Percentiles rank a stretch among this genome's conserved stretches.
Evolutionary conservation across 1,284 basidiomycete species (phyloP).

Genomic region (Coriolopsis trogii): DNA sequence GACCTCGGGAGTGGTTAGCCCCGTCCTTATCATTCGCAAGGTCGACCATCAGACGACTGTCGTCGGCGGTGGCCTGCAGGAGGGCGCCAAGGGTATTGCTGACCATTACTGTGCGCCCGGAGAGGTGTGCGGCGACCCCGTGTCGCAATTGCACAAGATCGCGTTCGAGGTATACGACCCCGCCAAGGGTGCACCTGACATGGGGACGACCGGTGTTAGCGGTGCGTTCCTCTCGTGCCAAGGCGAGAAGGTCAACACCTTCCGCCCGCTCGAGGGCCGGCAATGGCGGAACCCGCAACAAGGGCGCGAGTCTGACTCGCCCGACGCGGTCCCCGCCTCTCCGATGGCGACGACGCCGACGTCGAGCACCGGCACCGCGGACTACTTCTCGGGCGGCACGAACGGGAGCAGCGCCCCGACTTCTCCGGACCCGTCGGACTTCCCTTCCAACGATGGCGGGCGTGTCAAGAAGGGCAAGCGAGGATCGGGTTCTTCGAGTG

Average conservation of each 20-base stretch:
- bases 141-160: constrained; percentile 94
- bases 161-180: constrained; percentile 88
- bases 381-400: constrained; percentile 63
- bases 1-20: constrained; percentile 91
- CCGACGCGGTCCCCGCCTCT: constrained; percentile 60
- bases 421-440: constrained; percentile 71
- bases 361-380: constrained; percentile 51
- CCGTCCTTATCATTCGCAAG: constrained; percentile 91
- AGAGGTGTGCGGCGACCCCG: constrained; percentile 91
- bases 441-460: constrained; percentile 77
- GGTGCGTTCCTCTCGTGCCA: constrained; percentile 86
- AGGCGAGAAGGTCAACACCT: constrained; percentile 88
- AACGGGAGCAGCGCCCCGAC: constrained; percentile 61
- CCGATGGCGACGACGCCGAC: constrained; percentile 67
- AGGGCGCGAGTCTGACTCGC: constrained; percentile 54
- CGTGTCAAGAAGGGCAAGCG: constrained; percentile 79
- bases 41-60: constrained; percentile 91
- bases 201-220: constrained; percentile 71
- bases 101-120: constrained; percentile 81
- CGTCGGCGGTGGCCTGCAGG: constrained; percentile 84
- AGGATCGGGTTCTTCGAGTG: constrained; percentile 67
- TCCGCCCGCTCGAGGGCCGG: constrained; percentile 81
- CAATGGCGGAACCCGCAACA: constrained; percentile 51
- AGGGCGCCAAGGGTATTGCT: constrained; percentile 80
- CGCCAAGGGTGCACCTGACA: constrained; percentile 66